These are phyloP conservation scores for Colletotrichum caudatum DNA, from an alignment of 2,329 filamentous ascomycete species.

Conservation along the genomic window DNA sequence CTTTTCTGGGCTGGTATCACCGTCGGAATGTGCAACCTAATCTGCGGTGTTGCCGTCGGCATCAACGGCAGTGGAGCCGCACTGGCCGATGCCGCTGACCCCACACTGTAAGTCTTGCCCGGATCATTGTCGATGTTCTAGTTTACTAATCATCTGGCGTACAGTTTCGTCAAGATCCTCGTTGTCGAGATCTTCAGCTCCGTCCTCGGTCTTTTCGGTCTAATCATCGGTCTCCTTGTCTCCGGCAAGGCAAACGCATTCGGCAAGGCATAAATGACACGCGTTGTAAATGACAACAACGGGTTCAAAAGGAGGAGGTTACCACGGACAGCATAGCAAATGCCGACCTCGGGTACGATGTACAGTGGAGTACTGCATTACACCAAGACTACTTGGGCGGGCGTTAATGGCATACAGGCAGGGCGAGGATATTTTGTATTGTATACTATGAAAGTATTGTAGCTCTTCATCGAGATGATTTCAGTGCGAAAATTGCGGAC, in stretches of 20 bases:
- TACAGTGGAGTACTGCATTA: slow-evolving; percentile 42
- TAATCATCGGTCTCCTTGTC: slow-evolving; percentile 93
- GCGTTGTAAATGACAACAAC: slow-evolving; percentile 3
- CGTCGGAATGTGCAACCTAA: slow-evolving; percentile 93
- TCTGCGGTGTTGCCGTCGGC: slow-evolving; percentile 95
- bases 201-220: slow-evolving; percentile 92
- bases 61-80: slow-evolving; percentile 99
- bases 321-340: slow-evolving; percentile 25
- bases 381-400: slow-evolving; percentile 43
- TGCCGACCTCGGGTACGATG: slow-evolving; percentile 33
- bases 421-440: slow-evolving; percentile 42
- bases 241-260: slow-evolving; percentile 87
- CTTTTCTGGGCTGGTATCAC: slow-evolving; percentile 97
- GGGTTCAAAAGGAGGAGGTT: slow-evolving; percentile 20
- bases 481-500: not conserved
- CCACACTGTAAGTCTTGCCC: slow-evolving; percentile 78
- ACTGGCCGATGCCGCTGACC: slow-evolving; percentile 93
- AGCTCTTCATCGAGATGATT: slow-evolving; percentile 39
- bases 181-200: slow-evolving; percentile 99
- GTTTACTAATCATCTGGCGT: slow-evolving; percentile 44
- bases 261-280: slow-evolving; percentile 50
- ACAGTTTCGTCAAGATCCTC: slow-evolving; percentile 96
- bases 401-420: slow-evolving; percentile 44
- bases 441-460: slow-evolving; percentile 42
- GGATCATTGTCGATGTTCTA: slow-evolving; percentile 7